Conservation (phyloP, 1,139 yeast species). For the Blastobotrys capitulatus region DNA sequence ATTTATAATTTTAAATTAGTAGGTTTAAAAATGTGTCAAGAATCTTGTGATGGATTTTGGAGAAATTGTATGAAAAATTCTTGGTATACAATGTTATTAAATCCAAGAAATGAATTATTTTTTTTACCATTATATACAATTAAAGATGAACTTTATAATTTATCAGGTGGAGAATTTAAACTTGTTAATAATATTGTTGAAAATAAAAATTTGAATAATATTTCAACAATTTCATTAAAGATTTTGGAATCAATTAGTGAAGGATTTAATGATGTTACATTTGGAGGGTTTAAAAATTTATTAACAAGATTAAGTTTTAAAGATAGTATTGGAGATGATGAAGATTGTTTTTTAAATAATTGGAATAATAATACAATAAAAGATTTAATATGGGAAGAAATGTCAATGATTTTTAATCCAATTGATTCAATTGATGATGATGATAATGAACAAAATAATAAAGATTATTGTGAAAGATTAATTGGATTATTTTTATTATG, state of each 20-base stretch:
- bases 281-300: background rate
- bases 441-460: too few species aligned
- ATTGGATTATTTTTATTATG: background rate
- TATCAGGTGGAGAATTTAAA: background rate
- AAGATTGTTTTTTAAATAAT: background rate
- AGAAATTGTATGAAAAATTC: background rate
- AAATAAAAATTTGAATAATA: background rate
- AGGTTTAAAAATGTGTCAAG: constrained; percentile 2
- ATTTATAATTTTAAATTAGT: constrained; percentile 1
- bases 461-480: background rate
- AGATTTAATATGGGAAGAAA: background rate
- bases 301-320: background rate
- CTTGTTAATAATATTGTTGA: background rate
- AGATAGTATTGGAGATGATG: background rate
- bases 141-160: constrained; percentile 2
- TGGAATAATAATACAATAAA: background rate
- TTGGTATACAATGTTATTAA: constrained; percentile 7
- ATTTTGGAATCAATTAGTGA: background rate
- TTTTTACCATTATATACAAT: constrained; percentile 7
- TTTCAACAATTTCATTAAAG: background rate
- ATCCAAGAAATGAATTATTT: constrained; percentile 1
- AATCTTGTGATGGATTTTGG: constrained; percentile 6
- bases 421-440: background rate
- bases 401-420: background rate
- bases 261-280: background rate